Evolutionary conservation across 352 stramenopile species (phyloP).

Genomic region (Pythium vanterpoolii): DNA sequence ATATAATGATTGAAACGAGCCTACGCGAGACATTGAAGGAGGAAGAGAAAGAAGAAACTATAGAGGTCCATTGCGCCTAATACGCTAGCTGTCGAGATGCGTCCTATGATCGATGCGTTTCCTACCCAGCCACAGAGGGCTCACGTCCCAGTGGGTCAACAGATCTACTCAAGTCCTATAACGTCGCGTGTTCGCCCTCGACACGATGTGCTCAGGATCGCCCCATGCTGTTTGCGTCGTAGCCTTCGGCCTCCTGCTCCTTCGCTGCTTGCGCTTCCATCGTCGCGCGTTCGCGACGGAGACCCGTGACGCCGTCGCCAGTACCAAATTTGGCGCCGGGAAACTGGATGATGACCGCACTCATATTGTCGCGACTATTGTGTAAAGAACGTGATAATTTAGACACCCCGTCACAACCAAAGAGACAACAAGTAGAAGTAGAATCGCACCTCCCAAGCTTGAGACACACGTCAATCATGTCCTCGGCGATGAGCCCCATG

Average conservation of each 20-base stretch:
- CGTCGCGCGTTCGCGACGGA: constrained; percentile 51
- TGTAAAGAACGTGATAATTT: not conserved
- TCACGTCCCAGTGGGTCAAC: not conserved
- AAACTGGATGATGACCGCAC: constrained; percentile 77
- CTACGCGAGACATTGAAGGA: not conserved
- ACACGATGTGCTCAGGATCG: constrained; percentile 4
- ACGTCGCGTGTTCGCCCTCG: not conserved
- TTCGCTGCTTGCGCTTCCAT: constrained; percentile 44
- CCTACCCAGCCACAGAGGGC: not conserved
- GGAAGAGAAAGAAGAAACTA: constrained; percentile 2
- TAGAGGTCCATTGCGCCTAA: not conserved
- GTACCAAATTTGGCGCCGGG: constrained; percentile 54
- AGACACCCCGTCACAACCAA: not conserved
- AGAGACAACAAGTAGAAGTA: not conserved
- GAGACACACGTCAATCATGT: constrained; percentile 77
- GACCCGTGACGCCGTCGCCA: constrained; percentile 55
- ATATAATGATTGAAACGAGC: not conserved
- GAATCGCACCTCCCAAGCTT: constrained; percentile 53
- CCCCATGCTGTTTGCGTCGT: constrained; percentile 11
- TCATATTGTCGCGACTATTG: constrained; percentile 77
- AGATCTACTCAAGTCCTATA: constrained; percentile 18
- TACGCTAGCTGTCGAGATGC: not conserved
- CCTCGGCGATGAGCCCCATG: constrained; percentile 74
- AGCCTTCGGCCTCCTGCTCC: constrained; percentile 22
- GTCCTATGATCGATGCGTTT: not conserved